These are phyloP conservation scores for Candida nitratophila DNA, from an alignment of 805 yeast genomes.

Conservation along the genomic window DNA sequence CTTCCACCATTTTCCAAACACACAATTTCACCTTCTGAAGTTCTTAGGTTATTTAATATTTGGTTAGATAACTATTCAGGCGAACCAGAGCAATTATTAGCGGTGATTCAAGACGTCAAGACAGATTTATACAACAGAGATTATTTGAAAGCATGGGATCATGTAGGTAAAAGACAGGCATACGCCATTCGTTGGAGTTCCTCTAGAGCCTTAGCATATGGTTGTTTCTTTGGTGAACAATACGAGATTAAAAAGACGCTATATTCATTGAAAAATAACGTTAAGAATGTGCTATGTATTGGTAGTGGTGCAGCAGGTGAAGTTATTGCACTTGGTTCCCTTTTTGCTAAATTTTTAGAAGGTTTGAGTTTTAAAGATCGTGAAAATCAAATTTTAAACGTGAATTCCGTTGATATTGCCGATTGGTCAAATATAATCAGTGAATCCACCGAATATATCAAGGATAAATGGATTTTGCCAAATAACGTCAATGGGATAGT, in stretches of 20 bases:
- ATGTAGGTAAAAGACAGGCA: conserved; percentile 59
- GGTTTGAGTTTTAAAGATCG: conserved; percentile 4
- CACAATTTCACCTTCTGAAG: conserved; percentile 28
- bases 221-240: conserved; percentile 54
- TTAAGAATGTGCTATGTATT: conserved; percentile 45
- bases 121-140: conserved; percentile 63
- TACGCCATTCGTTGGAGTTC: conserved; percentile 86
- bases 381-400: conserved; percentile 4
- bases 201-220: conserved; percentile 67
- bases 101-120: conserved; percentile 61
- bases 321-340: conserved; percentile 54
- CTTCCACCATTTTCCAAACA: conserved; percentile 18
- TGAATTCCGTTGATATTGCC: conserved; percentile 68
- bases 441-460: conserved; percentile 36
- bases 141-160: conserved; percentile 61
- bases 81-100: conserved; percentile 27
- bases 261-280: background rate
- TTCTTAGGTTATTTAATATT: conserved; percentile 25
- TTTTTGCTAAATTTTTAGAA: conserved; percentile 34
- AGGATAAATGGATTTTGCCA: conserved; percentile 46
- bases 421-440: conserved; percentile 59
- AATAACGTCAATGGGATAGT: conserved; percentile 11
- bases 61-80: conserved; percentile 14
- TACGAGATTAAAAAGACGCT: conserved; percentile 33
- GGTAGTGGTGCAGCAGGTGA: conserved; percentile 95